phyloP scores from a whole-genome alignment of 2,329 filamentous ascomycete genomes.

The Ophidiomyces ophidiicola region DNA sequence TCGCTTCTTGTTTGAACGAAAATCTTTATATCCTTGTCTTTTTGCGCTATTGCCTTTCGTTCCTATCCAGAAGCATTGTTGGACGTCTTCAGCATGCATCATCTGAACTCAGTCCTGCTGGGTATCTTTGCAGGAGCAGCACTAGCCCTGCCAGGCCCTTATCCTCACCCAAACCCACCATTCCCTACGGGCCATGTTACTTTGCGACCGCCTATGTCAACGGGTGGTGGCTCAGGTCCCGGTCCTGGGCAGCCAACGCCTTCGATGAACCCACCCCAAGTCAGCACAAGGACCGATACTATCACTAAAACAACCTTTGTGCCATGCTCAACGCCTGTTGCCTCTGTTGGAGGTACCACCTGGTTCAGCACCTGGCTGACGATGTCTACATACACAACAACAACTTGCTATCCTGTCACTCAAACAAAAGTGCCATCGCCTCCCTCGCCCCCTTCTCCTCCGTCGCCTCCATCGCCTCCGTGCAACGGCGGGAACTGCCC shows the following conservation, averaged over 20 bases:
- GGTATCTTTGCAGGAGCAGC: conserved; percentile 2
- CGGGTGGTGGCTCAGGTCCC: conserved; percentile 6
- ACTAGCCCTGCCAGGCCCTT: conserved; percentile 4
- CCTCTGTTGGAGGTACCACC: conserved; percentile 20
- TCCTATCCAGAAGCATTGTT: neutral
- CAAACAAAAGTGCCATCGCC: conserved; percentile 11
- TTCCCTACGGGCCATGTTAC: conserved; percentile 5
- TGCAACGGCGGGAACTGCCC: conserved; percentile 7
- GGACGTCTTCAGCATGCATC: conserved; percentile 3
- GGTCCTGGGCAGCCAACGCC: conserved; percentile 2
- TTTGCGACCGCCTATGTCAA: conserved; percentile 1
- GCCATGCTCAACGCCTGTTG: conserved; percentile 26
- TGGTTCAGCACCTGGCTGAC: conserved; percentile 27
- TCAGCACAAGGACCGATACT: conserved; percentile 17
- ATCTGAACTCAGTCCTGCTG: conserved; percentile 4
- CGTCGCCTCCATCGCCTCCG: conserved; percentile 11
- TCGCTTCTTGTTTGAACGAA: conserved; percentile 1
- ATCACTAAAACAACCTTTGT: conserved; percentile 24
- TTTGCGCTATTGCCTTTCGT: neutral
- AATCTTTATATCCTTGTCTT: neutral
- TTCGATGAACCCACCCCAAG: neutral
- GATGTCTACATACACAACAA: conserved; percentile 22
- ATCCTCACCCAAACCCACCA: conserved; percentile 2
- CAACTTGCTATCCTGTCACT: conserved; percentile 22
- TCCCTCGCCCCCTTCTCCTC: conserved; percentile 2